Conservation (phyloP, 371 early-diverging fungal genomes). For the Mucor velutinosus region DNA sequence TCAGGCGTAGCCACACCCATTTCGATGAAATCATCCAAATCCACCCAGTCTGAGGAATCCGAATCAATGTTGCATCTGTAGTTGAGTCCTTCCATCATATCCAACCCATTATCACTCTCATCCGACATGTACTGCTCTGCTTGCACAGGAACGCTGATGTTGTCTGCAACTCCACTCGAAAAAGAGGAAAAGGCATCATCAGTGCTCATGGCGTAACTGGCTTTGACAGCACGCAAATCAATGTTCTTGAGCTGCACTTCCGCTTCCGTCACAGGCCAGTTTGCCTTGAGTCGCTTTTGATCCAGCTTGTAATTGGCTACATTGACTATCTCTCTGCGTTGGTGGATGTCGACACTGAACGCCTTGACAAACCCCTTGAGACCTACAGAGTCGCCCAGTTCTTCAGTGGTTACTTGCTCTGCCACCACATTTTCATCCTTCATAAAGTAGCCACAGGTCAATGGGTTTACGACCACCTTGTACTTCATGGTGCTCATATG, state of each 20-base stretch:
- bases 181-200: neutral
- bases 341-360: slow-evolving; percentile 38
- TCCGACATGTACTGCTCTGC: neutral
- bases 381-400: slow-evolving; percentile 26
- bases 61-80: slow-evolving; percentile 37
- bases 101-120: neutral
- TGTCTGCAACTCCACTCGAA: neutral
- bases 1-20: slow-evolving; percentile 4
- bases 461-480: slow-evolving; percentile 41
- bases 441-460: slow-evolving; percentile 45
- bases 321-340: slow-evolving; percentile 17
- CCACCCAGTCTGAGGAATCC: slow-evolving; percentile 40
- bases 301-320: neutral
- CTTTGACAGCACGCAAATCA: slow-evolving; percentile 34
- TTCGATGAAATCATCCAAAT: slow-evolving; percentile 33
- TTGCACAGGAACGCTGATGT: neutral
- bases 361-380: slow-evolving; percentile 28
- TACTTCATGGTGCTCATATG: slow-evolving; percentile 41
- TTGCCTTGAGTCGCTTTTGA: slow-evolving; percentile 14
- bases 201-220: neutral
- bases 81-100: slow-evolving; percentile 43
- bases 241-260: slow-evolving; percentile 30
- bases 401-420: slow-evolving; percentile 13
- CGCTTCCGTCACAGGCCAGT: slow-evolving; percentile 27
- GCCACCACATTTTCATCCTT: slow-evolving; percentile 27